Evolutionary conservation across 352 stramenopile species (phyloP).

Genomic region (Globisporangium cederbergense): DNA sequence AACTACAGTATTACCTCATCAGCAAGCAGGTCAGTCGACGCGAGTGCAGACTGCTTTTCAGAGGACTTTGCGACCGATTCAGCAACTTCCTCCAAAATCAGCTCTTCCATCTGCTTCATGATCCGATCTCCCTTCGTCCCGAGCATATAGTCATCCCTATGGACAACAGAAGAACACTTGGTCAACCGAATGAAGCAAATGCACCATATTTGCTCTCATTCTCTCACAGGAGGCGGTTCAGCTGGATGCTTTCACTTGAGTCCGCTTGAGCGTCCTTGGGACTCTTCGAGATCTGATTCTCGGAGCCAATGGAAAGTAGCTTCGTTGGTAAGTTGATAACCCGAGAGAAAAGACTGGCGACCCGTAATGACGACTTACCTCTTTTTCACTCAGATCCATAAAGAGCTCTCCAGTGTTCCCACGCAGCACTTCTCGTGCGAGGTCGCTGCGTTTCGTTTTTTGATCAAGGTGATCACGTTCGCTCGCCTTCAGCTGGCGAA

Average conservation of each 20-base stretch:
- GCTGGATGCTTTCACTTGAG: conserved; percentile 21
- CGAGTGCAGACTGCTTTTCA: neutral
- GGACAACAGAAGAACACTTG: neutral
- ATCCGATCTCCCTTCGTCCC: conserved; percentile 35
- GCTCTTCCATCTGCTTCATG: conserved; percentile 48
- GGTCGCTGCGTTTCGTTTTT: neutral
- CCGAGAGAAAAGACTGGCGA: neutral
- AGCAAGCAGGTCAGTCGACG: neutral
- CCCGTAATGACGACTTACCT: conserved; percentile 3
- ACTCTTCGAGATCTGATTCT: neutral
- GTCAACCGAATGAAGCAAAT: neutral
- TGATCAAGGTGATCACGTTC: neutral
- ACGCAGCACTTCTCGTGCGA: neutral
- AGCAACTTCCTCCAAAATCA: conserved; percentile 18
- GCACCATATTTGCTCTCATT: neutral
- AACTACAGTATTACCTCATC: conserved; percentile 3
- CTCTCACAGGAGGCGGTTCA: conserved; percentile 41
- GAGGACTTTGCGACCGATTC: neutral
- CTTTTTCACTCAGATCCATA: neutral
- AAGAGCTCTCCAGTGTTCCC: conserved; percentile 6
- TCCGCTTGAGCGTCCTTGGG: neutral
- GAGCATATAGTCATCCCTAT: conserved; percentile 55
- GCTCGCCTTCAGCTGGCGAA: conserved; percentile 5
- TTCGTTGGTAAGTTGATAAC: neutral
- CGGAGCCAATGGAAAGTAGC: neutral